These are phyloP conservation scores for Pythium brassicae DNA, from an alignment of 352 stramenopile species.

Conservation along the genomic window DNA sequence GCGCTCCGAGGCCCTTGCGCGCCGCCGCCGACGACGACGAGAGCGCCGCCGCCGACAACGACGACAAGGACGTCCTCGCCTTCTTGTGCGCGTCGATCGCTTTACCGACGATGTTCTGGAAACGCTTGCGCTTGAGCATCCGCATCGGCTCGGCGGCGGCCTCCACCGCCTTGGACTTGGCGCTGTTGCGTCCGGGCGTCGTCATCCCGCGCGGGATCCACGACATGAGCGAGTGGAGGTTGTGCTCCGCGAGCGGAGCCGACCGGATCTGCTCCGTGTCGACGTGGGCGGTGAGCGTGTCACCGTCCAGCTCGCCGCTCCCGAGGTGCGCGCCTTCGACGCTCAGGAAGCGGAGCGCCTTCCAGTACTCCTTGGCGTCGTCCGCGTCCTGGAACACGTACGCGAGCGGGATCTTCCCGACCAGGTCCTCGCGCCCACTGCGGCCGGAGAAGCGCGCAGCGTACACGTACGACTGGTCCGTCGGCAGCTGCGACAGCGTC, in stretches of 20 bases:
- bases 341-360: conserved; percentile 63
- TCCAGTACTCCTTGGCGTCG: conserved; percentile 65
- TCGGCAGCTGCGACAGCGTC: conserved; percentile 47
- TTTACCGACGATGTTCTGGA: conserved; percentile 17
- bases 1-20: conserved; percentile 9
- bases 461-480: conserved; percentile 58
- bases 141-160: conserved; percentile 33
- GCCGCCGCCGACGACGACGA: background rate
- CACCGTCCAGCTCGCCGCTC: conserved; percentile 22
- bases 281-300: conserved; percentile 44
- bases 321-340: conserved; percentile 59
- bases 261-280: conserved; percentile 54
- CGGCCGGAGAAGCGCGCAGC: conserved; percentile 50
- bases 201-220: conserved; percentile 60
- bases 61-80: conserved; percentile 10
- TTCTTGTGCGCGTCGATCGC: conserved; percentile 14
- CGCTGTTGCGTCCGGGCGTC: conserved; percentile 31
- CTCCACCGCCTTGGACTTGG: conserved; percentile 49
- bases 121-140: conserved; percentile 54
- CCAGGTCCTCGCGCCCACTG: conserved; percentile 45
- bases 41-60: background rate
- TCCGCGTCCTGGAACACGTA: conserved; percentile 39
- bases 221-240: conserved; percentile 59
- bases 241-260: conserved; percentile 55
- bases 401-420: conserved; percentile 50